Base-by-base conservation (phyloP, 2,329 filamentous ascomycete genomes). In the Neoascochyta sp. region DNA sequence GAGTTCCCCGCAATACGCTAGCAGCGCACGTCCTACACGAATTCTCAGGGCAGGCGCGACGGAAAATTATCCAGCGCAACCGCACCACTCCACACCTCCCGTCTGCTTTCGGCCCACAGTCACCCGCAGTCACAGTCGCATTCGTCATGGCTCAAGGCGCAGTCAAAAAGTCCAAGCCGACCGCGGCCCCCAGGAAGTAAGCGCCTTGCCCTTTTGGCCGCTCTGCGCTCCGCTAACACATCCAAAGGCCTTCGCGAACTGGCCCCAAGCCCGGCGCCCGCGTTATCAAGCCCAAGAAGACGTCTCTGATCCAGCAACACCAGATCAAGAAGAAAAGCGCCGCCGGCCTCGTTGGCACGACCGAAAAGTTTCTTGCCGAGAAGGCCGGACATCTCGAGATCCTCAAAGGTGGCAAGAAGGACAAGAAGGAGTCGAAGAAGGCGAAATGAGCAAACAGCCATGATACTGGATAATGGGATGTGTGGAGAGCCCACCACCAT, bases 311-410 rank as follows among this genome's bases (percentile, higher is more conserved):
- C 21, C 71, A 73, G 54, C 72, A 79, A 53, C 67, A 76, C 43
- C 78, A 78, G 50, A 69, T 83, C 56, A 77, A 74, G 29, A 83
- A 74, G 74, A 82, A 83, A 71, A 69, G 77, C 40, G 72, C 77
- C 1, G 67, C 75, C 1, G 80, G 80, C 0, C 62, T 86, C 22
- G 74, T 74, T 3, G 74, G 73, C 1, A 70, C 77, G 64, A 86
- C 81, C n/a, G 82, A 86, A 54, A 74, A 74, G 39, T 74, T 71
- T 41, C 68, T 86, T 7, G 81, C 80, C 9, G 68, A 77, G 39
- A 76, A 76, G 50, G 81, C 80, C 4, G 82, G 81, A 9, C 81
- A 86, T 69, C 52, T 86, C 52, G 81, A 86, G 60, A 54, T 86
- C 51, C 58, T 86, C 51, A 70, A 70, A 34, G 79, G 80, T 3